Conservation (phyloP, 192 early-diverging fungal species). For the Coemansia sp. region DNA sequence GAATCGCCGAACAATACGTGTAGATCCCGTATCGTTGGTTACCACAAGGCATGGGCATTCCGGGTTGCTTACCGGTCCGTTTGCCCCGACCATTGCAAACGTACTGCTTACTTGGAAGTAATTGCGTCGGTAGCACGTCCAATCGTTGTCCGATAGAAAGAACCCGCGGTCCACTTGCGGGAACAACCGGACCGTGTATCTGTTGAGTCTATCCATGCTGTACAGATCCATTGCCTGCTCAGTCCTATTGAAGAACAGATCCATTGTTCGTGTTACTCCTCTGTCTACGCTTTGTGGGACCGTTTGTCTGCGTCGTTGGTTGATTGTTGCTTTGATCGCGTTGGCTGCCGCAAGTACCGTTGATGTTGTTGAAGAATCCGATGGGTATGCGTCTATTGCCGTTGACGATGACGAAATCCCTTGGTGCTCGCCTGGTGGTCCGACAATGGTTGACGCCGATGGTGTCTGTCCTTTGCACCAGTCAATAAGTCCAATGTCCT, state of each 20-base stretch:
- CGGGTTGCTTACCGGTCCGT: conserved; percentile 43
- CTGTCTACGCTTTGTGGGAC: conserved; percentile 22
- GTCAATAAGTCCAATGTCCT: conserved; percentile 11
- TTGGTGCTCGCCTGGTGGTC: background rate
- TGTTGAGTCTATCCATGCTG: conserved; percentile 63
- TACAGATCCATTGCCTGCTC: conserved; percentile 65
- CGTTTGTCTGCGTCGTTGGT: conserved; percentile 19
- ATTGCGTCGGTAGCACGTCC: conserved; percentile 95
- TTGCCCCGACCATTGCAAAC: conserved; percentile 33
- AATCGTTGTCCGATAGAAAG: conserved; percentile 83
- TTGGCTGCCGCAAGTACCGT: background rate
- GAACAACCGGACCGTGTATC: conserved; percentile 60
- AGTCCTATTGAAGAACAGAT: conserved; percentile 69
- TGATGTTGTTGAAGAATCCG: background rate
- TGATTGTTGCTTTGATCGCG: background rate
- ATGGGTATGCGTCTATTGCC: no score
- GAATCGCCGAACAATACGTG: conserved; percentile 65
- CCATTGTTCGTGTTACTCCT: conserved; percentile 12
- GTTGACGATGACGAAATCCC: background rate
- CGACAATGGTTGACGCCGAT: background rate
- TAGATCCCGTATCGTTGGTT: conserved; percentile 23
- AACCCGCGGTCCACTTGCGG: conserved; percentile 92
- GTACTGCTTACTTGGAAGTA: conserved; percentile 80
- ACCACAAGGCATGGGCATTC: conserved; percentile 70
- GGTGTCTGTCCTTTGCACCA: conserved; percentile 15